Evolutionary conservation across 2,329 filamentous ascomycete genomes (phyloP), one percentile per base, ranked within the genome.

Genomic region (Aureobasidium sp.): DNA sequence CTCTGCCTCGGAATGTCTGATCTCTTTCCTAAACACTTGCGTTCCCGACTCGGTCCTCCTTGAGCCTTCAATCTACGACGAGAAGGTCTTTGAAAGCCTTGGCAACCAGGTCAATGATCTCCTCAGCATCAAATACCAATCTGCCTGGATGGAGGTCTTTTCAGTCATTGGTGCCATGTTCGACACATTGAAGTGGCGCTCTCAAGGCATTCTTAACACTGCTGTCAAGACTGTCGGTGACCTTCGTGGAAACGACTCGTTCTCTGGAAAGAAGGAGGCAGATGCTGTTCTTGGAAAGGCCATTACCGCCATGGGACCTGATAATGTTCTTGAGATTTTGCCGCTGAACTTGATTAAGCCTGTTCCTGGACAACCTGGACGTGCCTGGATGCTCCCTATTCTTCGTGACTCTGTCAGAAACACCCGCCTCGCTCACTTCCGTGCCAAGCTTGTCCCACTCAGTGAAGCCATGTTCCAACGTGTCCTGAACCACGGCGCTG

Each of bases 101-200:
- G 87, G 89, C 13, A 88, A 84, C 71, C 82, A 82, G 2, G 86
- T 89, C 0, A 87, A 87, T 65, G 84, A 87, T 41, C 80, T 97
- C 8, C 81, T 99, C 50, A 92, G 86, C 57, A 86, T 97, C 43
- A 94, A 94, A 71, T 99, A 92, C 71, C 94, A 97, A 76, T 86
- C 88, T 29, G 94, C 94, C 3, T 97, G 93, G 90, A 86, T 89
- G 76, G 92, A 99, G 73, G 92, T 95, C 0, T 97, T 97, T 77
- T 90, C 87, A 67, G 89, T 97, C 8, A 81, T 96, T 39, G 86
- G 86, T 8, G 89, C 90, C 60, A 89, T 96, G 78, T 96, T 96
- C 67, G 90, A 96, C 69, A 83, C 87, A 1, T 79, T 97, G 63
- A 85, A 88, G 68, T 97, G 93, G 93, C 87, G 87, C 64, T 86